Conservation (phyloP, 2,329 filamentous ascomycete genomes). For the Apiospora aurea region DNA sequence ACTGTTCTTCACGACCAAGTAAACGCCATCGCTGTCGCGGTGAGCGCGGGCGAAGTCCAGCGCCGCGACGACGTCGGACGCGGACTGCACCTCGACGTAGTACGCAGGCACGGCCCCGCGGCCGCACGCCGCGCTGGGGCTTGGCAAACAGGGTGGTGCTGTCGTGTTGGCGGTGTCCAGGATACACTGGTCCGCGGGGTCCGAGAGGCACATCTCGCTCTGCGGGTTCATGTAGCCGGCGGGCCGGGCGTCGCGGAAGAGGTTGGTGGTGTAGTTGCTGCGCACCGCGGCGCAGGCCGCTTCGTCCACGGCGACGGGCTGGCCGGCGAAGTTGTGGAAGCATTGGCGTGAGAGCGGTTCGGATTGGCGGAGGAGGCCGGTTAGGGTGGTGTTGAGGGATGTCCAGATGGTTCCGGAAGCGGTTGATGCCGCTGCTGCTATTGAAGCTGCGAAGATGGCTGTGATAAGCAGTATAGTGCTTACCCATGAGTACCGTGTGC, state of each 20-base stretch:
- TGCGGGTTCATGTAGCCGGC: conserved; percentile 39
- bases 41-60: conserved; percentile 35
- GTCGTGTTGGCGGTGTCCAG: conserved; percentile 34
- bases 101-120: conserved; percentile 38
- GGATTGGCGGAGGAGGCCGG: conserved; percentile 32
- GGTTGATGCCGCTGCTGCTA: not conserved
- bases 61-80: conserved; percentile 32
- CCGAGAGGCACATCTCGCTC: conserved; percentile 37
- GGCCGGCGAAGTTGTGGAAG: conserved; percentile 39
- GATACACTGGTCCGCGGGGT: conserved; percentile 38
- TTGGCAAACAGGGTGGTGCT: conserved; percentile 30
- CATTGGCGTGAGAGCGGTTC: conserved; percentile 39
- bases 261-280: conserved; percentile 37
- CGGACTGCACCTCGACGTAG: conserved; percentile 33
- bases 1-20: conserved; percentile 43
- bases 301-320: conserved; percentile 29
- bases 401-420: not conserved
- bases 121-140: conserved; percentile 34
- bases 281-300: conserved; percentile 35
- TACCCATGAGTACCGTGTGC: too few relatives aligned
- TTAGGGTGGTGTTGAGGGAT: conserved; percentile 32
- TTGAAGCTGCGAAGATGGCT: too few relatives aligned
- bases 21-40: conserved; percentile 27
- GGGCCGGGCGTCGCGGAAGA: conserved; percentile 33
- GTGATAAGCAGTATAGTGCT: too few relatives aligned